Evolutionary conservation across 2,329 filamentous ascomycete genomes (phyloP).

Genomic region (Cephalotrichum gorgonifer): DNA sequence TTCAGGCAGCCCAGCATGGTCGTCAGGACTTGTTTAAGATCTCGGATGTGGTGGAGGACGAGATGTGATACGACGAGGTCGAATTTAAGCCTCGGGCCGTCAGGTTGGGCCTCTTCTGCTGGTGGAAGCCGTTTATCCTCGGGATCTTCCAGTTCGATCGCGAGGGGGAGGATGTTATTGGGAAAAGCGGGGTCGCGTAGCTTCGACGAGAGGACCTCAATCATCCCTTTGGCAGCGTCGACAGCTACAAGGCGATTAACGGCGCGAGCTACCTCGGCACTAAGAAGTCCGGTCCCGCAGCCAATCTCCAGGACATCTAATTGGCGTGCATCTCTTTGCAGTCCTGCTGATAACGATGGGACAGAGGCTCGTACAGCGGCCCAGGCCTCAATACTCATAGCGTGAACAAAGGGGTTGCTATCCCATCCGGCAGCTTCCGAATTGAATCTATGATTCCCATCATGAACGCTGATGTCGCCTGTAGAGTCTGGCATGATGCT

Average conservation of each 20-base stretch:
- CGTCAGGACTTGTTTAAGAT: constrained; percentile 27
- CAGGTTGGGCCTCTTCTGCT: constrained; percentile 16
- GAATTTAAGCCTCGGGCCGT: constrained; percentile 25
- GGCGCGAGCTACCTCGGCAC: constrained; percentile 34
- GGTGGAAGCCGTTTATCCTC: constrained; percentile 31
- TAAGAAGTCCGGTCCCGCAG: constrained; percentile 45
- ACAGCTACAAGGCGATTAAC: constrained; percentile 38
- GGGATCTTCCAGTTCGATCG: constrained; percentile 35
- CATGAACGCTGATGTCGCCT: not conserved
- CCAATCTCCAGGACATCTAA: constrained; percentile 43
- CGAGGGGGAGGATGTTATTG: constrained; percentile 34
- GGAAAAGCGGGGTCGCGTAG: constrained; percentile 17
- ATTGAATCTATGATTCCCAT: constrained; percentile 33
- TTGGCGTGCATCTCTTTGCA: not conserved
- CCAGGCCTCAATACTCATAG: constrained; percentile 26
- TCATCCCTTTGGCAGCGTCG: constrained; percentile 45
- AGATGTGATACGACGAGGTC: constrained; percentile 43
- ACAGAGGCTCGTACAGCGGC: constrained; percentile 16
- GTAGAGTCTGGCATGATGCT: not conserved
- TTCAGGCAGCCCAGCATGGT: constrained; percentile 36
- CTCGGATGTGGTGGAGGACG: constrained; percentile 44
- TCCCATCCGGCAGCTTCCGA: constrained; percentile 44
- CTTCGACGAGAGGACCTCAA: constrained; percentile 36
- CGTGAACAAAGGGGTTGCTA: constrained; percentile 37
- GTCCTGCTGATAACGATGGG: constrained; percentile 4